phyloP scores from a whole-genome alignment of 176 grass and related monocot genomes.

The Raddia distichophylla region DNA sequence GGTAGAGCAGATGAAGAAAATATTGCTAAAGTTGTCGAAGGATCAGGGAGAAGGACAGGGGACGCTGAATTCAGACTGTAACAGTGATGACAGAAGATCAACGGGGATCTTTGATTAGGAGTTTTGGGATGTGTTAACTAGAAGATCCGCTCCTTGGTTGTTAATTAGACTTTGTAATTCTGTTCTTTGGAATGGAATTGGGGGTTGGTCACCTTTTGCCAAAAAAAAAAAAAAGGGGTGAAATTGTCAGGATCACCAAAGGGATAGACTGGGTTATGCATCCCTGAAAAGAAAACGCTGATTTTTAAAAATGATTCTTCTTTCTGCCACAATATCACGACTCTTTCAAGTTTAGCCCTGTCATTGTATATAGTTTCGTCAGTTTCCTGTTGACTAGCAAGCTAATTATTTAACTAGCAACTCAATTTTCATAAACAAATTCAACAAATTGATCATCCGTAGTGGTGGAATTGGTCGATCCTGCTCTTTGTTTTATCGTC shows the following conservation, averaged over 20 bases:
- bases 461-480: neutral
- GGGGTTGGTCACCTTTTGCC: too few relatives aligned
- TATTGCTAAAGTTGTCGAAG: too few relatives aligned
- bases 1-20: too few relatives aligned
- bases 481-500: neutral
- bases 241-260: neutral
- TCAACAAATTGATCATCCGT: neutral
- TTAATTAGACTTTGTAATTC: too few relatives aligned
- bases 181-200: too few relatives aligned
- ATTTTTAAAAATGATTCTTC: neutral
- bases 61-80: too few relatives aligned
- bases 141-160: too few relatives aligned
- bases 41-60: too few relatives aligned
- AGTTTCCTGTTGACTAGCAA: neutral
- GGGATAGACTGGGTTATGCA: neutral
- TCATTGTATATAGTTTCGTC: neutral
- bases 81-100: too few relatives aligned
- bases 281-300: conserved; percentile 10
- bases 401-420: neutral
- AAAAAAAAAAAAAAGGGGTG: too few relatives aligned
- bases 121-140: too few relatives aligned
- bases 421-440: neutral
- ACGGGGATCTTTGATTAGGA: too few relatives aligned
- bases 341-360: neutral
- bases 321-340: neutral